These are phyloP conservation scores for Cutaneotrichosporon cutaneum DNA, from an alignment of 1,284 basidiomycete species.

Conservation along the genomic window DNA sequence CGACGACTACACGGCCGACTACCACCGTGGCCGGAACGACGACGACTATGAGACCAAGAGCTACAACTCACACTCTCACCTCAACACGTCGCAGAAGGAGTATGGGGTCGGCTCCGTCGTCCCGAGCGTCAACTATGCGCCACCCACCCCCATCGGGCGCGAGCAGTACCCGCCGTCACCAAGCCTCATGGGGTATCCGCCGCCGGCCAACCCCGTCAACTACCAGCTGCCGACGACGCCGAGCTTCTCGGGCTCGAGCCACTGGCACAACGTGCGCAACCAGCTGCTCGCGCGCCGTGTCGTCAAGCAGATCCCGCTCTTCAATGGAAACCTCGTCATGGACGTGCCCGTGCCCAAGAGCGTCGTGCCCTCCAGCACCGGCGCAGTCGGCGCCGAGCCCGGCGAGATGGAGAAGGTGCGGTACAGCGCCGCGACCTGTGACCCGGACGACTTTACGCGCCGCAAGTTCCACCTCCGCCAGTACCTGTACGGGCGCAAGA, in stretches of 20 bases:
- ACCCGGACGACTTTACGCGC: slow-evolving; percentile 58
- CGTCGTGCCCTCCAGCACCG: slow-evolving; percentile 56
- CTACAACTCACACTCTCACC: slow-evolving; percentile 35
- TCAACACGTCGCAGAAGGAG: slow-evolving; percentile 30
- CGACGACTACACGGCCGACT: slow-evolving; percentile 9
- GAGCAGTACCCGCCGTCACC: slow-evolving; percentile 14
- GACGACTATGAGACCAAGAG: slow-evolving; percentile 44
- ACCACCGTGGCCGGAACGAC: slow-evolving; percentile 17
- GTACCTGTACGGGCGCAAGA: slow-evolving; percentile 78
- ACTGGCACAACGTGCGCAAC: slow-evolving; percentile 45
- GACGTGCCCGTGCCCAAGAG: slow-evolving; percentile 71
- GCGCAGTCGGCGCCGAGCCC: slow-evolving; percentile 55
- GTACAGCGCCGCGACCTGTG: slow-evolving; percentile 56
- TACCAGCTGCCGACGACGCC: slow-evolving; percentile 21
- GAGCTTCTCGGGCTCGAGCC: slow-evolving; percentile 36
- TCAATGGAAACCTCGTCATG: slow-evolving; percentile 77
- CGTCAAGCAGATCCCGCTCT: slow-evolving; percentile 74
- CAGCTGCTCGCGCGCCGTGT: slow-evolving; percentile 55
- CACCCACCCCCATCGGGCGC: slow-evolving; percentile 3
- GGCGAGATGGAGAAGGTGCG: slow-evolving; percentile 83
- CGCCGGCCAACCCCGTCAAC: background rate
- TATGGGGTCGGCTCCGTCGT: slow-evolving; percentile 42
- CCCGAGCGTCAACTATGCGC: slow-evolving; percentile 20
- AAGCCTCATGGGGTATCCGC: slow-evolving; percentile 1
- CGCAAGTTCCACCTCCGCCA: slow-evolving; percentile 74